Evolutionary conservation across 1,284 basidiomycete genomes (phyloP).

Genomic region (Trichosporon coremiiforme): DNA sequence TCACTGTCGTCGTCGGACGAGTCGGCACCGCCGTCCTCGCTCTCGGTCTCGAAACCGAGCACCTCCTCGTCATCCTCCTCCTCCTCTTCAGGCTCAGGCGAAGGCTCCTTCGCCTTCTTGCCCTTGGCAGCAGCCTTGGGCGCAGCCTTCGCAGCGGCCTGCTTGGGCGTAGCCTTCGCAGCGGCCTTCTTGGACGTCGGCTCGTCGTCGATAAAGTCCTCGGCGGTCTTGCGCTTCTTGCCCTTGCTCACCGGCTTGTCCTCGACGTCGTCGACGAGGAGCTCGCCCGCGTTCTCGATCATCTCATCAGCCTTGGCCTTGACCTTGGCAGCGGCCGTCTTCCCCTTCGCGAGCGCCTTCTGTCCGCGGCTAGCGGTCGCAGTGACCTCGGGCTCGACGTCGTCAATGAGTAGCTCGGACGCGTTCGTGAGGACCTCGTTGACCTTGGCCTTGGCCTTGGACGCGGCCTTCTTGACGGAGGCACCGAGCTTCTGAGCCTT

Average conservation of each 20-base stretch:
- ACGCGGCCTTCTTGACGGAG: constrained; percentile 10
- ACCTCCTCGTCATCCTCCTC: constrained; percentile 56
- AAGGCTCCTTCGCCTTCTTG: constrained; percentile 39
- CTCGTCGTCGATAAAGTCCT: constrained; percentile 48
- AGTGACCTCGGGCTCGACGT: constrained; percentile 20
- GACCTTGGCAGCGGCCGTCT: constrained; percentile 24
- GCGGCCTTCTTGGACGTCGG: constrained; percentile 29
- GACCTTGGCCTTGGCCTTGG: constrained; percentile 27
- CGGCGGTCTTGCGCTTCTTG: constrained; percentile 51
- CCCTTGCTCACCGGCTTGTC: constrained; percentile 34
- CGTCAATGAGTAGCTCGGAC: constrained; percentile 48
- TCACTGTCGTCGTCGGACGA: constrained; percentile 76
- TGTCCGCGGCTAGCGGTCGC: not conserved
- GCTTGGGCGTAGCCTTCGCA: constrained; percentile 22
- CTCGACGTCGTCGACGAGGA: constrained; percentile 42
- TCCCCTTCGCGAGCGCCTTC: constrained; percentile 11
- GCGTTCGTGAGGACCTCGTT: constrained; percentile 42
- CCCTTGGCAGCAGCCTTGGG: constrained; percentile 32
- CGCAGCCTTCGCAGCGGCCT: constrained; percentile 2
- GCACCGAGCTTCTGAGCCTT: not conserved
- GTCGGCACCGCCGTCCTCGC: constrained; percentile 65
- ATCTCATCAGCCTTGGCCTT: constrained; percentile 34
- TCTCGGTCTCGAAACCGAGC: constrained; percentile 67
- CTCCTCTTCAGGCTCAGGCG: constrained; percentile 34
- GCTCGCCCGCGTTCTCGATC: constrained; percentile 45